These are phyloP conservation scores for Akebia trifoliata DNA, from an alignment of 164 flowering plant species.

Conservation along the genomic window DNA sequence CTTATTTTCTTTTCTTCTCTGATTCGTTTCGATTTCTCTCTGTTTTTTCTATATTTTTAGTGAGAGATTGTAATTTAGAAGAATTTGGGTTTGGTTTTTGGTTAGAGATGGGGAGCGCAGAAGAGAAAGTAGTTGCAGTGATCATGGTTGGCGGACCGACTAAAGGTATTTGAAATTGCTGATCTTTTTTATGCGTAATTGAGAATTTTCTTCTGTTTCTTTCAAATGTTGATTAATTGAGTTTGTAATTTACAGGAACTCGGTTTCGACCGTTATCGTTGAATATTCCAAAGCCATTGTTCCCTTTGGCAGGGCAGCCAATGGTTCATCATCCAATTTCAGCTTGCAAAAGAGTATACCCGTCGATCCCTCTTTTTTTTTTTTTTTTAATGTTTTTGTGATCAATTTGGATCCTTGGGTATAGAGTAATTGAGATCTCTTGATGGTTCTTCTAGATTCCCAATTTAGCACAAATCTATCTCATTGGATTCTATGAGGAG, in stretches of 20 bases:
- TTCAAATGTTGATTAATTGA: background rate
- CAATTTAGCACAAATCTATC: slow-evolving; percentile 76
- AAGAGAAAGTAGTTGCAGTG: slow-evolving; percentile 76
- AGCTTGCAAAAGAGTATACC: slow-evolving; percentile 89
- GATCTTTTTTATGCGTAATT: background rate
- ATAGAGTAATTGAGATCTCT: background rate
- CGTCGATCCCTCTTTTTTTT: background rate
- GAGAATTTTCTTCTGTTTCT: background rate
- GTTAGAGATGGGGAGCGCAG: slow-evolving; percentile 42
- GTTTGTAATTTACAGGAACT: slow-evolving; percentile 45
- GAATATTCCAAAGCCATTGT: slow-evolving; percentile 85
- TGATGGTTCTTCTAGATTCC: slow-evolving; percentile 54
- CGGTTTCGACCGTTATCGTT: slow-evolving; percentile 84
- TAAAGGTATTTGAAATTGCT: slow-evolving; percentile 43
- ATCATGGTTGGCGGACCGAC: slow-evolving; percentile 90
- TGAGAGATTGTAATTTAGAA: no score
- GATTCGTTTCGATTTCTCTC: no score
- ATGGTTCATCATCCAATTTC: slow-evolving; percentile 98
- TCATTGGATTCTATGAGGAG: slow-evolving; percentile 92
- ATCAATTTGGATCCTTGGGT: background rate
- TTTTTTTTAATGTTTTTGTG: background rate
- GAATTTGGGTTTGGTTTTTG: background rate
- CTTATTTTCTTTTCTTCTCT: no score
- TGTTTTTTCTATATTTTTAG: no score
- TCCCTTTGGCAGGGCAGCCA: slow-evolving; percentile 89